These are phyloP conservation scores for Ascochyta clinopodiicola DNA, from an alignment of 2,329 filamentous ascomycete genomes.

Conservation along the genomic window DNA sequence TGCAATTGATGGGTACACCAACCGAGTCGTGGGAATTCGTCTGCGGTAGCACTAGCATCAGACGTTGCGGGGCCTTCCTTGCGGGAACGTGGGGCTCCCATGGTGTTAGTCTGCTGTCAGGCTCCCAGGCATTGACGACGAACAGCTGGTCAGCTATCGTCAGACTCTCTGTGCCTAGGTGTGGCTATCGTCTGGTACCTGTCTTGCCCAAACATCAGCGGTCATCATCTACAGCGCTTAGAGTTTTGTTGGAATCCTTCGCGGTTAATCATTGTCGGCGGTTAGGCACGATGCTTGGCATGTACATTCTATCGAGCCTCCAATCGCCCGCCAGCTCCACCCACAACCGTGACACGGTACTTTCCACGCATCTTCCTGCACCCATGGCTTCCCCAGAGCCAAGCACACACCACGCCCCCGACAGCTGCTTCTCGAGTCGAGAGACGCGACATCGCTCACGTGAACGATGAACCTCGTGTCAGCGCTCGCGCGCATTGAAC, in stretches of 20 bases:
- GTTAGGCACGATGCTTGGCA: background rate
- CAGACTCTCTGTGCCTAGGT: background rate
- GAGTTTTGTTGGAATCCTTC: no score
- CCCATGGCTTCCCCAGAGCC: constrained; percentile 28
- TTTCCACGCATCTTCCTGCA: constrained; percentile 9
- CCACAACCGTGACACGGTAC: constrained; percentile 24
- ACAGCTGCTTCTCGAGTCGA: constrained; percentile 22
- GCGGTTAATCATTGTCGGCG: no score
- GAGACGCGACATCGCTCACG: constrained; percentile 26
- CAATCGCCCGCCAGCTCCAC: background rate
- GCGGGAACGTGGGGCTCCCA: no score
- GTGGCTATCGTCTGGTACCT: no score
- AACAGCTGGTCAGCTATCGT: no score
- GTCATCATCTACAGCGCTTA: no score
- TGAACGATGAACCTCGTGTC: constrained; percentile 38
- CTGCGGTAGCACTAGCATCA: background rate
- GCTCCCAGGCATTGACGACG: background rate
- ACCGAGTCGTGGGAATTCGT: background rate
- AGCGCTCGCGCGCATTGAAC: constrained; percentile 31
- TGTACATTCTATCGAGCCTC: background rate
- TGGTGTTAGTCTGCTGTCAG: background rate
- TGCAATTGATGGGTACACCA: constrained; percentile 10
- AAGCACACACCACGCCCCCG: constrained; percentile 7
- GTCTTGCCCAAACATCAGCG: no score
- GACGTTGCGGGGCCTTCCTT: no score